phyloP scores from a whole-genome alignment of 139 green algal genomes.

The Chlorella sorokiniana region DNA sequence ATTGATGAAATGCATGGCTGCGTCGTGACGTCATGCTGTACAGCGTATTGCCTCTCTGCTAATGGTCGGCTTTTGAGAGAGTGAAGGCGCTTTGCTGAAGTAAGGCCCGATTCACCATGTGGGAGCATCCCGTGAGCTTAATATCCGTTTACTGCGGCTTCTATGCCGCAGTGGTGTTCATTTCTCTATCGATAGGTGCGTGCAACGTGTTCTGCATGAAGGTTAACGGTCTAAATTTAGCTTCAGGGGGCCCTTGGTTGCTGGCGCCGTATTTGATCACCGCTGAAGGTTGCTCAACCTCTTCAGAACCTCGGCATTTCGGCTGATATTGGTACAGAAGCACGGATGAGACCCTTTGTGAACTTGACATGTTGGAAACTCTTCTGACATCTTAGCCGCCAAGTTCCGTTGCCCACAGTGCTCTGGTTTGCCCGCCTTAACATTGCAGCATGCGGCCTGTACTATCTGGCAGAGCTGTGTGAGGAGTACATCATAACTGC shows the following conservation, averaged over 20 bases:
- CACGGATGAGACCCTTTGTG: no score
- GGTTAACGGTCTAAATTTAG: no score
- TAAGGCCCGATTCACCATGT: neutral
- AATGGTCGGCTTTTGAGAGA: no score
- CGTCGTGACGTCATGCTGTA: no score
- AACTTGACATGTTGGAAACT: no score
- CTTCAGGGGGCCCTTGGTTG: no score
- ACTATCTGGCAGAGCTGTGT: conserved; percentile 60
- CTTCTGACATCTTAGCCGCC: no score
- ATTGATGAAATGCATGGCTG: no score
- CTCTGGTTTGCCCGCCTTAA: no score
- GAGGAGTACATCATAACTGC: conserved; percentile 54
- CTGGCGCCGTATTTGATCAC: neutral
- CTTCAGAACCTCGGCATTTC: neutral
- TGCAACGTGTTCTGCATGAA: neutral
- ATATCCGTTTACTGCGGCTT: conserved; percentile 31
- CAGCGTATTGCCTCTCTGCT: no score
- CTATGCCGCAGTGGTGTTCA: conserved; percentile 53
- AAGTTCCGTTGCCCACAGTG: no score
- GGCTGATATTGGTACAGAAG: no score
- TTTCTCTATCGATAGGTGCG: conserved; percentile 51
- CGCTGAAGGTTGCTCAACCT: neutral
- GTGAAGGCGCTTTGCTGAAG: neutral
- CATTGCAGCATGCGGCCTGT: conserved; percentile 53
- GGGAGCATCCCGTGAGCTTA: conserved; percentile 9